Base-by-base conservation (phyloP, 2,329 filamentous ascomycete genomes). In the Xylariomycetidae sp. region DNA sequence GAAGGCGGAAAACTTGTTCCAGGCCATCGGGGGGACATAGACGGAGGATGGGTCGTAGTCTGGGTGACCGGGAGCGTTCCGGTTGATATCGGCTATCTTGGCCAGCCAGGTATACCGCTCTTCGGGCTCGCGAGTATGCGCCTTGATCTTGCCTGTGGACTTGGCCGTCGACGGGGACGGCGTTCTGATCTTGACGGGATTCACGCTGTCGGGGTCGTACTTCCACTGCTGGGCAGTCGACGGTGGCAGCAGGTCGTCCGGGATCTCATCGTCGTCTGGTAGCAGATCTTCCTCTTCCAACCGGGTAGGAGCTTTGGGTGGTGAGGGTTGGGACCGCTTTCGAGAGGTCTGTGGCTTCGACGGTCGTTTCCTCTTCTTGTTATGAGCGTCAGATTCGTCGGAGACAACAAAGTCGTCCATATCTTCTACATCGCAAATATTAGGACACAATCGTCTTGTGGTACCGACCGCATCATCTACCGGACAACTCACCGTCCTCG, bases 31-130 rank as follows among this genome's bases (percentile, higher is more conserved):
- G 1, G 92, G 92, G 20, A 98, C 84, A 58, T 82, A 95, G n/a
- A 98, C 74, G 0, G 88, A 94, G 14, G 87, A 76, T 7, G 88
- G 87, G 50, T 98, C 89, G 50, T 90, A 95, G 36, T 98, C 90
- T 0, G 89, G 83, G 57, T 96, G 80, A 8, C 76, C 82, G 1
- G 77, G 76, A 0, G 82, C 74, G 51, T 94, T 81, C 33, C 82
- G 80, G 50, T 97, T 88, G 30, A 88, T 87, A 58, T 98, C 92
- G 46, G 74, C 69, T 37, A 92, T 74, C 40, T 89, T 82, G 31
- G 88, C 89, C 34, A 98, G 73, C 92, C 92, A 98, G 10, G 85
- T 64, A 53, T 98, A 94, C 40, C 92, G 76, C 36, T 90, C 73
- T 44, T 94, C 87, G 1, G 89, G 88, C 28, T 95, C 88, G 23